phyloP scores from a whole-genome alignment of 2,329 filamentous ascomycete genomes.

The Exophiala sp. region DNA sequence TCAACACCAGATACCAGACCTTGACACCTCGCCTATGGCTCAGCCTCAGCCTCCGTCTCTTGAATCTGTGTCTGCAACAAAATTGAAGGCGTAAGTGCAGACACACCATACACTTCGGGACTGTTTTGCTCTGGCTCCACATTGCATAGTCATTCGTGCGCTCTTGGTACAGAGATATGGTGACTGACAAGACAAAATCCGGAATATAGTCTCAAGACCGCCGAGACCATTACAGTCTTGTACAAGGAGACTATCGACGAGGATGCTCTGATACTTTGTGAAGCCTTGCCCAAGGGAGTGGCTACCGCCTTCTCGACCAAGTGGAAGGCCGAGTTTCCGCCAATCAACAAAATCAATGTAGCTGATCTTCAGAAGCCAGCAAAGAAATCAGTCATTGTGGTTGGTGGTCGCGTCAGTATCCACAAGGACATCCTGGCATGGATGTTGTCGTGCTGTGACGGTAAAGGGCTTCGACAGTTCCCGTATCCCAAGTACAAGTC shows the following conservation, averaged over 20 bases:
- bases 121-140: no score
- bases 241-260: neutral
- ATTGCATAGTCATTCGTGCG: no score
- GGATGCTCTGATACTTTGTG: constrained; percentile 6
- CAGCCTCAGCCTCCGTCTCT: neutral
- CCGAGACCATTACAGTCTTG: constrained; percentile 12
- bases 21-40: neutral
- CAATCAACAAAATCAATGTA: neutral
- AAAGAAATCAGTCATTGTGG: constrained; percentile 7
- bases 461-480: constrained; percentile 11
- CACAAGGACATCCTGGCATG: constrained; percentile 20
- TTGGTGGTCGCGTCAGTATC: constrained; percentile 14
- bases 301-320: constrained; percentile 16
- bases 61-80: constrained; percentile 3
- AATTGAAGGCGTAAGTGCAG: constrained; percentile 5
- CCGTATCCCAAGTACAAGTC: constrained; percentile 4
- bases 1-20: neutral
- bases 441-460: constrained; percentile 23
- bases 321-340: constrained; percentile 11
- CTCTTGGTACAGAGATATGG: no score
- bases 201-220: constrained; percentile 7
- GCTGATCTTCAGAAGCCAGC: neutral
- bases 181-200: neutral
- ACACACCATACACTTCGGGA: neutral
- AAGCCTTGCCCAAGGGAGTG: constrained; percentile 16